Evolutionary conservation across 768 basidiomycete species (phyloP).

Genomic region (Russula abietina): DNA sequence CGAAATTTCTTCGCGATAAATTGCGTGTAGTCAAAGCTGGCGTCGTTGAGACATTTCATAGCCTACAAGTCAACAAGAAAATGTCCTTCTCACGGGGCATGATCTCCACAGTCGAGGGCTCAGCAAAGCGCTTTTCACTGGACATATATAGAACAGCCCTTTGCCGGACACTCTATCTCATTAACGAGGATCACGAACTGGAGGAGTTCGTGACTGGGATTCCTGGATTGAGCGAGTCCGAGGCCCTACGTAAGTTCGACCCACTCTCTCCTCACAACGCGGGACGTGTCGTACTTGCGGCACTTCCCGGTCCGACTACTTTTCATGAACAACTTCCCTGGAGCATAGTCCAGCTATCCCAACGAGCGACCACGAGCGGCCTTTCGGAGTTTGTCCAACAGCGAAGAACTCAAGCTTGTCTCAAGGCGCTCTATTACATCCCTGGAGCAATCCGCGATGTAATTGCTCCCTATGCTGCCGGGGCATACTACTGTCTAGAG

Average conservation of each 20-base stretch:
- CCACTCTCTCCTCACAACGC: neutral
- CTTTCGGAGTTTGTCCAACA: neutral
- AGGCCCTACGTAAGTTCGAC: neutral
- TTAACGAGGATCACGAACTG: neutral
- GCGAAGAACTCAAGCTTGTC: neutral
- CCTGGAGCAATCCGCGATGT: neutral
- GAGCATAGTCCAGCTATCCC: neutral
- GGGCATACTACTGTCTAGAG: neutral
- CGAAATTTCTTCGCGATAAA: neutral
- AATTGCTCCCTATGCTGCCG: neutral
- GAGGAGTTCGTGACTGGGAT: neutral
- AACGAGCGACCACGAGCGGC: neutral
- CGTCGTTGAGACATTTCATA: neutral
- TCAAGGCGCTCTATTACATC: neutral
- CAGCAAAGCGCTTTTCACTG: neutral
- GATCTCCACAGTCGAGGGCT: neutral
- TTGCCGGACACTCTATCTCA: neutral
- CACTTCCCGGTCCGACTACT: neutral
- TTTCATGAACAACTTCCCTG: neutral
- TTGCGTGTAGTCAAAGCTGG: neutral
- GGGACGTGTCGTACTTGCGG: neutral
- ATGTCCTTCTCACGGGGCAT: neutral
- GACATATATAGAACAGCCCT: neutral
- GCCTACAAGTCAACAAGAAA: neutral
- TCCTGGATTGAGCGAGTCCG: neutral